Evolutionary conservation across 2,329 filamentous ascomycete species (phyloP).

Genomic region (Arthrinium phaeospermum): DNA sequence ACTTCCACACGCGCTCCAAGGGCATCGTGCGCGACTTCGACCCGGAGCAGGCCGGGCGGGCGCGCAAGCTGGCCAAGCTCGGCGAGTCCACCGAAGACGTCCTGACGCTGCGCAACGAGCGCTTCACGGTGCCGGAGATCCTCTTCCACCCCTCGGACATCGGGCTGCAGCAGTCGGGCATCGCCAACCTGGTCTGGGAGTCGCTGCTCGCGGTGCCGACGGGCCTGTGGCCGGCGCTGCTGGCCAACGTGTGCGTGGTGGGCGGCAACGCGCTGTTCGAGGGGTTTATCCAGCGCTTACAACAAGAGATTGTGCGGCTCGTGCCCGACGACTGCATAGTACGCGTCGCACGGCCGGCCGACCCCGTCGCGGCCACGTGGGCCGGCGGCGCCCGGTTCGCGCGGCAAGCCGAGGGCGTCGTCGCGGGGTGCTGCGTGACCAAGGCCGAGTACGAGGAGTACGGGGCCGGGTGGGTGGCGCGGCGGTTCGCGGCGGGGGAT

Average conservation of each 20-base stretch:
- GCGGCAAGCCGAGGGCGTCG: constrained; percentile 59
- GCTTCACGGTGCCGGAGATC: constrained; percentile 88
- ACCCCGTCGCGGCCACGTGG: constrained; percentile 86
- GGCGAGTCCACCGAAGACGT: constrained; percentile 69
- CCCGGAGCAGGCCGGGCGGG: constrained; percentile 62
- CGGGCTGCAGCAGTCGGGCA: constrained; percentile 80
- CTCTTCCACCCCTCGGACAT: constrained; percentile 87
- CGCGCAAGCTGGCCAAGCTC: constrained; percentile 47
- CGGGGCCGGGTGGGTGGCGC: constrained; percentile 75
- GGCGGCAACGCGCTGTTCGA: constrained; percentile 83
- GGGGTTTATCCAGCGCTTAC: constrained; percentile 81
- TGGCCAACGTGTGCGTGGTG: constrained; percentile 88
- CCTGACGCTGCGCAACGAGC: constrained; percentile 87
- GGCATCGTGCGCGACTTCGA: constrained; percentile 83
- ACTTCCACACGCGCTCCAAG: constrained; percentile 65
- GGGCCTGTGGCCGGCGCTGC: constrained; percentile 81
- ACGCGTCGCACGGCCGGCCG: constrained; percentile 69
- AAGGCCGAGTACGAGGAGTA: constrained; percentile 90
- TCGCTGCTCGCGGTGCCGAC: constrained; percentile 76
- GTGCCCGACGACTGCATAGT: constrained; percentile 80
- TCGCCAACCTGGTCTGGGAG: constrained; percentile 83
- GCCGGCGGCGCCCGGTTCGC: constrained; percentile 81
- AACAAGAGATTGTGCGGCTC: constrained; percentile 73
- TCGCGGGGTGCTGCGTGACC: constrained; percentile 76
- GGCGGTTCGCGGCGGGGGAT: constrained; percentile 65